phyloP scores from a whole-genome alignment of 164 flowering plant genomes.

The Magnolia changhungtana region DNA sequence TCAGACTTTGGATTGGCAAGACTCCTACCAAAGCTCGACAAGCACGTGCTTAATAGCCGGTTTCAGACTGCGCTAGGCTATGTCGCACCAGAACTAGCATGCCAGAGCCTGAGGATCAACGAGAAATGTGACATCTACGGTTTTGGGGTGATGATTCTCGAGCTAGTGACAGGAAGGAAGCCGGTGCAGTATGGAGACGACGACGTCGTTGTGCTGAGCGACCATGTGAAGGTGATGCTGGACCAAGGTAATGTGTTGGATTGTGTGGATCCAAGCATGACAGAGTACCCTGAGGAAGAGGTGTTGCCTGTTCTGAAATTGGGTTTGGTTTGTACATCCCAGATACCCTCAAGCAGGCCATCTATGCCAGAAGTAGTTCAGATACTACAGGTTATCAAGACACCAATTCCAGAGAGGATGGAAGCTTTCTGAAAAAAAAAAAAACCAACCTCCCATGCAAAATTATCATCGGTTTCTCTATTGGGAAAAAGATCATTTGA shows the following conservation, averaged over 20 bases:
- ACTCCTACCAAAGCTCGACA: constrained; percentile 68
- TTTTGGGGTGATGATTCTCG: constrained; percentile 74
- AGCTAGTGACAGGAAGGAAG: constrained; percentile 79
- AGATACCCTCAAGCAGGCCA: constrained; percentile 90
- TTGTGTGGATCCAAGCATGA: constrained; percentile 71
- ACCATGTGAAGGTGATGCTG: constrained; percentile 65
- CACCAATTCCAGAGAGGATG: constrained; percentile 66
- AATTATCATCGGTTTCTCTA: neutral
- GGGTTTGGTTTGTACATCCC: constrained; percentile 93
- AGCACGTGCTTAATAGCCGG: constrained; percentile 54
- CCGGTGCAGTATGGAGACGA: constrained; percentile 95
- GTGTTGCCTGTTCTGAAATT: constrained; percentile 81
- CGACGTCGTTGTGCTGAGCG: constrained; percentile 66
- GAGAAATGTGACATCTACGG: constrained; percentile 91
- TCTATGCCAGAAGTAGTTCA: constrained; percentile 92
- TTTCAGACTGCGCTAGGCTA: constrained; percentile 81
- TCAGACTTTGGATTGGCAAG: constrained; percentile 85
- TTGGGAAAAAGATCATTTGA: neutral
- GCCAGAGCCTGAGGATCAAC: constrained; percentile 79
- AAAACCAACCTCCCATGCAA: neutral
- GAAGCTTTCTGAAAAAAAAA: constrained; percentile 31
- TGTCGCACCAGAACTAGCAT: constrained; percentile 88
- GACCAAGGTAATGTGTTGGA: constrained; percentile 82
- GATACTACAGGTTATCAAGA: constrained; percentile 79
- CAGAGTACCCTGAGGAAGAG: constrained; percentile 74